A percentile compares a stretch with the other conserved stretches of the same genome.
Conservation (phyloP, 768 basidiomycete species). For the Coprinopsis cinerea region DNA sequence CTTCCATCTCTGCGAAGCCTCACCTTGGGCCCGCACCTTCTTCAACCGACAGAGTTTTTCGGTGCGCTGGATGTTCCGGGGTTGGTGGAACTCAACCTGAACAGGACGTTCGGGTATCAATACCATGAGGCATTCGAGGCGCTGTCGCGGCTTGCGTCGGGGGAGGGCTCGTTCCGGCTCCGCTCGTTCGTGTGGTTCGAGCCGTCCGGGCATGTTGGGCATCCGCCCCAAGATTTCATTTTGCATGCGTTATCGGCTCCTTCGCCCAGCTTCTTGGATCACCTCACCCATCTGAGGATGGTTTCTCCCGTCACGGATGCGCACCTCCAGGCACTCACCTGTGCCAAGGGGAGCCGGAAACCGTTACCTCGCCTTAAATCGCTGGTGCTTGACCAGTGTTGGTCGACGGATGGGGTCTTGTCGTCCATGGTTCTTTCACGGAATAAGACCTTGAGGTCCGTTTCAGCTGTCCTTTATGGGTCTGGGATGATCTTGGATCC, state of each 20-base stretch:
- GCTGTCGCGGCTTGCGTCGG: neutral
- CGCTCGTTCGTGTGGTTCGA: constrained; percentile 1
- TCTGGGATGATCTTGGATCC: constrained; percentile 1
- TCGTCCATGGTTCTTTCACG: neutral
- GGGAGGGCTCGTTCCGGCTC: neutral
- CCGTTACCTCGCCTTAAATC: neutral
- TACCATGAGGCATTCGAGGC: neutral
- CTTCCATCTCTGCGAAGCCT: neutral
- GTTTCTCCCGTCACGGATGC: neutral
- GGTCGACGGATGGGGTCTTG: neutral
- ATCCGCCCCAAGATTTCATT: neutral
- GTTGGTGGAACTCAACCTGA: neutral
- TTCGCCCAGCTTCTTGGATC: neutral
- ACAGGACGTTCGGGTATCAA: neutral
- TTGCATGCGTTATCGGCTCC: neutral
- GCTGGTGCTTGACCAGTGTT: neutral
- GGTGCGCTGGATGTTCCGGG: neutral
- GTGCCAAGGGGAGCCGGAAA: neutral
- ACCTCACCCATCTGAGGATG: neutral
- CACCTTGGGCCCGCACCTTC: neutral
- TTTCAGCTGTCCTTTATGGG: neutral
- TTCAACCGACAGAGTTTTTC: neutral
- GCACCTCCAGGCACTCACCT: neutral
- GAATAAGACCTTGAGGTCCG: neutral
- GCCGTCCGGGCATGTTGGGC: neutral